Base-by-base conservation (phyloP, 805 yeast species). In the Yarrowia sp. region DNA sequence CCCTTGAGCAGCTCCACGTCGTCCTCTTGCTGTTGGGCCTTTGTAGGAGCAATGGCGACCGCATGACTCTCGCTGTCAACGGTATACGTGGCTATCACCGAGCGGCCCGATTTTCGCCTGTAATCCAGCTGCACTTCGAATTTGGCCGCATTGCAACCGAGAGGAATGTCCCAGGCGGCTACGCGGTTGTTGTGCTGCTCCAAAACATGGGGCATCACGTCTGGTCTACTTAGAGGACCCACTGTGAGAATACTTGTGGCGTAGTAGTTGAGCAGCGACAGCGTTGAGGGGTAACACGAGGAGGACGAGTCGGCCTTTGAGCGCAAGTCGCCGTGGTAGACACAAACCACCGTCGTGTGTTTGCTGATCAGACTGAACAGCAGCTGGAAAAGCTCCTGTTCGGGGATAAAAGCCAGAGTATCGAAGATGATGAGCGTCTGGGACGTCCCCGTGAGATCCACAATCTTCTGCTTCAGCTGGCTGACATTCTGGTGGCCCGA, bases 71-170 rank as follows among this genome's bases (percentile, higher is more conserved):
- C 60, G 0, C 86, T 74, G 73, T 91, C 84, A 2, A 91, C 80
- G 7, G 74, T 75, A 73, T 85, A 91, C 9, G 79, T 75, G 67
- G 87, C 88, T 1, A 80, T 76, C 33, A 88, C 74, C 0, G 96
- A 85, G 64, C 97, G 83, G 0, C 99, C 99, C 0, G 97, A 90
- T 74, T 90, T 90, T 67, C 98, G 83, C 68, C 95, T 83, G 72
- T 88, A 90, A 7, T 84, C 86, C 67, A 95, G 75, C 3, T 79
- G 79, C 3, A 88, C 74, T 43, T 78, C 77, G 76, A 86, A 89
- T 0, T 36, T 70, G 1, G 76, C 70, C 42, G 79, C 77, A 73
- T 92, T 90, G 63, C 83, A 74, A 1, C 83, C 83, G 8, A 81
- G 77, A 3, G 90, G 89, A 17, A 89, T 73, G 50, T 80, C 77